Evolutionary conservation across 495 filamentous ascomycete genomes (phyloP).

Genomic region (Lepraria neglecta): DNA sequence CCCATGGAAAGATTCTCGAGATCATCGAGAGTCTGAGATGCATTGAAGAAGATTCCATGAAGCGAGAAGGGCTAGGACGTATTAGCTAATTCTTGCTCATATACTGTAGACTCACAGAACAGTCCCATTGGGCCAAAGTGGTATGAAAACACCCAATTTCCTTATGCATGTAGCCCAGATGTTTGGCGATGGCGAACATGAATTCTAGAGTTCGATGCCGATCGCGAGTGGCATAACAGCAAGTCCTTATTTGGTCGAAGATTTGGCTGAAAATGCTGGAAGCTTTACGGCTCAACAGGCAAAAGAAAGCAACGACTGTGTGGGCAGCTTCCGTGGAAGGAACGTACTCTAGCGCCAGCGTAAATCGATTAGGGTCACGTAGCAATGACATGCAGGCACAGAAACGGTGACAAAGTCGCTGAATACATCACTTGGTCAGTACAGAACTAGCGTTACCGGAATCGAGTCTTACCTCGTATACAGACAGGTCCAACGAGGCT

Average conservation of each 20-base stretch:
- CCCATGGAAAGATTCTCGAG: slow-evolving; percentile 4
- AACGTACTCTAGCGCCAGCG: not conserved
- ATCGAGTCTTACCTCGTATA: slow-evolving; percentile 6
- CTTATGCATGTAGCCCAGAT: slow-evolving; percentile 7
- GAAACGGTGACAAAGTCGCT: slow-evolving; percentile 8
- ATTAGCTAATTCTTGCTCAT: not conserved
- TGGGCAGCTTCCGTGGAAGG: not conserved
- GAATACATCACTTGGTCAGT: not conserved
- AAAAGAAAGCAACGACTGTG: not conserved
- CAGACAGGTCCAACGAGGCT: not conserved
- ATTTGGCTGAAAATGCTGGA: not conserved
- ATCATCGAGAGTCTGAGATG: not conserved
- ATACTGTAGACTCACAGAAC: not conserved
- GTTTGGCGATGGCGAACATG: slow-evolving; percentile 1
- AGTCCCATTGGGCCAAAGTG: not conserved
- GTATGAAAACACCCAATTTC: not conserved
- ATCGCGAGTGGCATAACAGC: slow-evolving; percentile 6
- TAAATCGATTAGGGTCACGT: not conserved
- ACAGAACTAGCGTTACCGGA: not conserved
- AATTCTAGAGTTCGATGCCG: slow-evolving; percentile 2
- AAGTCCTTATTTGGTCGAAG: not conserved
- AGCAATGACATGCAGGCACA: slow-evolving; percentile 3
- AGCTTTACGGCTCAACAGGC: not conserved
- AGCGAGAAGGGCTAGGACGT: not conserved
- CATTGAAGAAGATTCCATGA: not conserved